Percentiles rank a stretch among this genome's conserved stretches.
phyloP scores from a whole-genome alignment of 2,329 filamentous ascomycete species.

The Ophiostoma perfectum region DNA sequence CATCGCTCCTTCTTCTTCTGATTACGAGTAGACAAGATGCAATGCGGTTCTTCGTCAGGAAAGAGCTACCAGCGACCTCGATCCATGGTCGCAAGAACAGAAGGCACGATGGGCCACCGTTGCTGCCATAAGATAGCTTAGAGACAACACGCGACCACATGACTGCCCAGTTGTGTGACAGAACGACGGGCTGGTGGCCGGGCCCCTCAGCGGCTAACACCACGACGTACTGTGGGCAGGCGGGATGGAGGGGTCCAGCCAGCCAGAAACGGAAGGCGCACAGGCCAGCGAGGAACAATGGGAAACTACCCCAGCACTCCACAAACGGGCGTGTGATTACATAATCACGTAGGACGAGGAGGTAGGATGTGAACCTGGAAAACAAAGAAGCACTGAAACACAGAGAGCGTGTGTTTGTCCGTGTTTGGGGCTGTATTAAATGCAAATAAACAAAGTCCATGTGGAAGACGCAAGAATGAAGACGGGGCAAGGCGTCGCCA shows the following conservation, averaged over 20 bases:
- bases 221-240: neutral
- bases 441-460: too few species aligned
- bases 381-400: too few species aligned
- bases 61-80: neutral
- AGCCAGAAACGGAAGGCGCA: neutral
- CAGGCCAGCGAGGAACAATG: neutral
- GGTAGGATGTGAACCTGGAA: too few species aligned
- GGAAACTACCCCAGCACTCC: neutral
- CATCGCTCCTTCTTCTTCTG: neutral
- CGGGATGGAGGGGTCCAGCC: neutral
- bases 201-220: neutral
- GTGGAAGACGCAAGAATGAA: too few species aligned
- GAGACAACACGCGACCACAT: neutral
- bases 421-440: too few species aligned
- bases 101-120: neutral
- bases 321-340: neutral
- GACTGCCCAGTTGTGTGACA: neutral
- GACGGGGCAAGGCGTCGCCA: too few species aligned
- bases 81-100: neutral
- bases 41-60: neutral
- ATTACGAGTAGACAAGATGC: neutral
- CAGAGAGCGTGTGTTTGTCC: too few species aligned
- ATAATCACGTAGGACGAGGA: too few species aligned
- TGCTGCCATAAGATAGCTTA: neutral
- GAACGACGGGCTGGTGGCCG: too few species aligned